phyloP scores from a whole-genome alignment of 2,329 filamentous ascomycete genomes.

The Clonostachys sp. region DNA sequence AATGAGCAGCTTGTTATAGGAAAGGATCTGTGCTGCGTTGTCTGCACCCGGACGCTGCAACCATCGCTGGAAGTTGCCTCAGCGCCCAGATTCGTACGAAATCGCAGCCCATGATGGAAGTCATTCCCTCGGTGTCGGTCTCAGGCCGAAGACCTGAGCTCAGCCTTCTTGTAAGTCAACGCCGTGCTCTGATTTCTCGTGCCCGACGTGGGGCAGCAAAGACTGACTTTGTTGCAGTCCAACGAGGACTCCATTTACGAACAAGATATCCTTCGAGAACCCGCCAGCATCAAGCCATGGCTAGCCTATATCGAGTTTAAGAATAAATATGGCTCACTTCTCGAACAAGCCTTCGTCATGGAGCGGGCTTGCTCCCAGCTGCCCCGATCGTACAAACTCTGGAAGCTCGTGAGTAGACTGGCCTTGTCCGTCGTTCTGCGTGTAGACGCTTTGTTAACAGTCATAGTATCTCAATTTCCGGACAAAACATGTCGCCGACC shows the following conservation, averaged over 20 bases:
- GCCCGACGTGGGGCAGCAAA: not conserved
- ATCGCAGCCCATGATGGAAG: not conserved
- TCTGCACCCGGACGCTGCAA: not conserved
- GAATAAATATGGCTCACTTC: constrained; percentile 73
- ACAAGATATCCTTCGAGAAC: constrained; percentile 86
- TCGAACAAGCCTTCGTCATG: constrained; percentile 83
- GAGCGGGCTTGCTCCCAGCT: constrained; percentile 88
- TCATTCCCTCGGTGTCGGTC: not conserved
- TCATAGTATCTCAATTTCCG: constrained; percentile 80
- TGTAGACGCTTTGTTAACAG: not conserved
- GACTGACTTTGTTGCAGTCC: constrained; percentile 37
- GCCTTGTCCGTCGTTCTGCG: not conserved
- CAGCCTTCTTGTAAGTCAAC: constrained; percentile 3
- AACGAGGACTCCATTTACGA: constrained; percentile 95
- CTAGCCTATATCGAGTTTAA: constrained; percentile 92
- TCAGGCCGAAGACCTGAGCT: constrained; percentile 2
- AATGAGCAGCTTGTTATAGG: constrained; percentile 1
- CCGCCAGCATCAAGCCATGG: constrained; percentile 88
- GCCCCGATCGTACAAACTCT: constrained; percentile 94
- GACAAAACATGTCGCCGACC: constrained; percentile 71
- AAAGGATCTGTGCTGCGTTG: not conserved
- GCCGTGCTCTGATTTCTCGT: not conserved
- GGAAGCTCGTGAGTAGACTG: constrained; percentile 70
- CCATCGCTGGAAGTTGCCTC: no score
- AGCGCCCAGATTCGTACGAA: not conserved